Evolutionary conservation across 495 filamentous ascomycete genomes (phyloP), one percentile per base, ranked within the genome.

Genomic region (Podospora bellae-mahoneyi): DNA sequence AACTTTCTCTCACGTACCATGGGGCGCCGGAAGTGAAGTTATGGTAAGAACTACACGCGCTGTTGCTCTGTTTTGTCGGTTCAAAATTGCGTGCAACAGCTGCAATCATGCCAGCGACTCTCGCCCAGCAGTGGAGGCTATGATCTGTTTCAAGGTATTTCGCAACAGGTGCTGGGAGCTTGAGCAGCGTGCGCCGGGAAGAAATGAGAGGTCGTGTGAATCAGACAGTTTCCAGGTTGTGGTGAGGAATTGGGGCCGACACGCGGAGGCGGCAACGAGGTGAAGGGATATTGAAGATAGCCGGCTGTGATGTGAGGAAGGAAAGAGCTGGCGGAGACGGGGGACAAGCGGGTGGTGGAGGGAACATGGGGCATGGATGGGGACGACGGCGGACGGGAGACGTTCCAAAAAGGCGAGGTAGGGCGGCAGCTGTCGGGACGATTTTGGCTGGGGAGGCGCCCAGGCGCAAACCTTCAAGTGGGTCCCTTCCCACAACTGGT

Each of bases 341-440:
- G 70, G 68, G 64, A 59, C 66, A 67, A 66, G 66, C 68, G 66
- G 57, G 67, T 70, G 64, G 70, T 62, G 68, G 72, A 64, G 72
- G 68, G 67, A 64, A 68, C 66, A 74, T 74, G 55, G 54, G 55
- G 55, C n/a, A 48, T 48, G 61, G 59, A 61, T 61, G 23, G 75
- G 73, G 70, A 65, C 67, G 70, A 68, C 73, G 68, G 69, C 66
- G 71, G 69, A 75, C 73, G 70, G 75, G 69, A 75, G 73, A 73
- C 68, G 74, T 75, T 70, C 69, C 67, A 70, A 67, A 69, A 69
- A 65, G 64, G 68, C 71, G 62, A 69, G 74, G 74, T 65, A 69
- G 66, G 70, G 69, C 75, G 70, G 74, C 69, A 76, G 74, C 68
- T 71, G 72, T 71, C 74, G 72, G 72, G 65, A 72, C 64, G 69